Evolutionary conservation across 2,329 filamentous ascomycete species (phyloP).

Genomic region (Dothideomycetes sp.): DNA sequence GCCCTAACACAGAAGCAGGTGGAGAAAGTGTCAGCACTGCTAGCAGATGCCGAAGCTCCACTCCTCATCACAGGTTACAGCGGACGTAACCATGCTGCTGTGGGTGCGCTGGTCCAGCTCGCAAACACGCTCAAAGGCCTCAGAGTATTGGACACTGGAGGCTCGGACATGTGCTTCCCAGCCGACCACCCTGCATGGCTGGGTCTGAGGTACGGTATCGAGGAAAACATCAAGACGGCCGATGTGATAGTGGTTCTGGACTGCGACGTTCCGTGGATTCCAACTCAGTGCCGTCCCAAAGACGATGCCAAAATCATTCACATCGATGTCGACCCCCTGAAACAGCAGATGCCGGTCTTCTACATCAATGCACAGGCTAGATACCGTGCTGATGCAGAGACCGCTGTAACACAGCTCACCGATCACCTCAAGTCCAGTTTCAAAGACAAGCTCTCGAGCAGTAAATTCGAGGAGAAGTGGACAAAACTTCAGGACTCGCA

Average conservation of each 20-base stretch:
- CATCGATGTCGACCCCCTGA: slow-evolving; percentile 58
- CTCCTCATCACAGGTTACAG: slow-evolving; percentile 62
- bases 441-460: slow-evolving; percentile 31
- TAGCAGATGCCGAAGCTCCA: slow-evolving; percentile 56
- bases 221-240: slow-evolving; percentile 63
- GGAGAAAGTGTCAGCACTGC: slow-evolving; percentile 50
- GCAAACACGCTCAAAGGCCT: slow-evolving; percentile 60
- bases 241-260: slow-evolving; percentile 81
- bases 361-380: slow-evolving; percentile 46
- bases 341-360: slow-evolving; percentile 52
- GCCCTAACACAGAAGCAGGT: slow-evolving; percentile 49
- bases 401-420: slow-evolving; percentile 60
- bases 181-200: slow-evolving; percentile 53
- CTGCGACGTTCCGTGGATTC: slow-evolving; percentile 89
- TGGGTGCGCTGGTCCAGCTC: slow-evolving; percentile 54
- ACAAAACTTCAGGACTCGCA: slow-evolving; percentile 50
- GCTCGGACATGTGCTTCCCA: slow-evolving; percentile 74
- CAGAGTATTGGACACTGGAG: slow-evolving; percentile 65
- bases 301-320: slow-evolving; percentile 52
- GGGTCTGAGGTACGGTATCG: slow-evolving; percentile 62
- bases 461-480: slow-evolving; percentile 40
- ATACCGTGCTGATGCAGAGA: slow-evolving; percentile 43
- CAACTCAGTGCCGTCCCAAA: slow-evolving; percentile 58
- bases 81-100: slow-evolving; percentile 58
- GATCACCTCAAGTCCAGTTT: slow-evolving; percentile 47